phyloP scores from a whole-genome alignment of 148 eudicot species.

The Rhododendron mucronatum region DNA sequence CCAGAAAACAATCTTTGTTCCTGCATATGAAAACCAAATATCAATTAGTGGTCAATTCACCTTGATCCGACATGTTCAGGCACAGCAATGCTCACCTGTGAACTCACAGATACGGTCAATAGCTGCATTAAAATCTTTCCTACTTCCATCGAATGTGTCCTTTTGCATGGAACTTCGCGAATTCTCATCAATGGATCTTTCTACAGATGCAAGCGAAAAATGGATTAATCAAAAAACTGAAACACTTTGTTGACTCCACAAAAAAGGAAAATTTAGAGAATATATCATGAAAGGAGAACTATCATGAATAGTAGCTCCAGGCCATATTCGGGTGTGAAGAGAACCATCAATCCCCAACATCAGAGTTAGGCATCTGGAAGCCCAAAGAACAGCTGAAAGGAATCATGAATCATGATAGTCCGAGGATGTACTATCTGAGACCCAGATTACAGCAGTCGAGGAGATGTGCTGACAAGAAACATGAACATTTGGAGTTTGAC shows the following conservation, averaged over 20 bases:
- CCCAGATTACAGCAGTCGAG: not conserved
- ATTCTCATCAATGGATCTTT: slow-evolving; percentile 42
- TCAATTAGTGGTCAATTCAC: not conserved
- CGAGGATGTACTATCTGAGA: not conserved
- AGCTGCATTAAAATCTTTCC: slow-evolving; percentile 95
- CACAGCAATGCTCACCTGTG: slow-evolving; percentile 48
- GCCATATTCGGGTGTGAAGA: not conserved
- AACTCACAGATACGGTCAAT: slow-evolving; percentile 90
- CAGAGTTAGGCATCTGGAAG: not conserved
- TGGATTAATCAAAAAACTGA: not conserved
- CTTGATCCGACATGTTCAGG: slow-evolving; percentile 3
- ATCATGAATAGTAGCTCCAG: not conserved
- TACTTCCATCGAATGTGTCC: slow-evolving; percentile 81
- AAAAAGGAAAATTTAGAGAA: not conserved
- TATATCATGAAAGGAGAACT: not conserved
- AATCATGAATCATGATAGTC: not conserved
- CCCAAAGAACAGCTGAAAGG: not conserved
- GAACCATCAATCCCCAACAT: not conserved
- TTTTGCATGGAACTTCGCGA: slow-evolving; percentile 48
- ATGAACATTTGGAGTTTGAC: not conserved
- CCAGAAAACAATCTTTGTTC: slow-evolving; percentile 91
- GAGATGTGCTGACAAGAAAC: not conserved
- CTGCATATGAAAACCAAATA: slow-evolving; percentile 34
- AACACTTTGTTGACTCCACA: not conserved
- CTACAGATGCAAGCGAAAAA: slow-evolving; percentile 33